phyloP scores from a whole-genome alignment of 495 filamentous ascomycete species.

The Lentithecium fluviatile region DNA sequence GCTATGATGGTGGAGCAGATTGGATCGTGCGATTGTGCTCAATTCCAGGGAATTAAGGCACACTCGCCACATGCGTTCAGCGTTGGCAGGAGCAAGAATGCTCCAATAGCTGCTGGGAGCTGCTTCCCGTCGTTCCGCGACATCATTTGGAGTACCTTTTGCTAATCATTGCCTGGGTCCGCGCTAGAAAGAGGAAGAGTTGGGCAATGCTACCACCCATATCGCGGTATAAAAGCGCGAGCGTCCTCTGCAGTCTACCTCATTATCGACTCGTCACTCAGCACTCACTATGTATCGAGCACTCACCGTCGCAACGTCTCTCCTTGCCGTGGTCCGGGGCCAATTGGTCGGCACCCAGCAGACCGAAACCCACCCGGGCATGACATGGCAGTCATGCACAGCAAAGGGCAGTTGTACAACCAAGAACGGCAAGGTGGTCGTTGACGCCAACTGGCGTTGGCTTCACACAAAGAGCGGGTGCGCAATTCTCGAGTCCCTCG shows the following conservation, averaged over 20 bases:
- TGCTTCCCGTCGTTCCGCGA: neutral
- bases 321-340: conserved; percentile 28
- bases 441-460: conserved; percentile 50
- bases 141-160: neutral
- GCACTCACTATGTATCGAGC: conserved; percentile 22
- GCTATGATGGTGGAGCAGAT: neutral
- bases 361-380: conserved; percentile 53
- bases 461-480: conserved; percentile 41
- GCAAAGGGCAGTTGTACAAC: conserved; percentile 49
- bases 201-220: neutral
- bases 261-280: neutral
- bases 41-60: neutral
- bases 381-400: conserved; percentile 55
- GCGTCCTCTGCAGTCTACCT: neutral
- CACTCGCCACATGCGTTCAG: neutral
- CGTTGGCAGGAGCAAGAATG: neutral
- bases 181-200: neutral
- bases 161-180: neutral
- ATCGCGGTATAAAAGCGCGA: neutral
- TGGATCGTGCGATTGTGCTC: neutral
- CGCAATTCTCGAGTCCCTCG: neutral
- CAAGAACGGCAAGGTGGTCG: conserved; percentile 49
- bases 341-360: conserved; percentile 40
- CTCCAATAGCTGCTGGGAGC: neutral
- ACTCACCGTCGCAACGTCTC: conserved; percentile 22